Base-by-base conservation (phyloP, 2,329 filamentous ascomycete species). In the Immersiporthe knoxdaviesiana region DNA sequence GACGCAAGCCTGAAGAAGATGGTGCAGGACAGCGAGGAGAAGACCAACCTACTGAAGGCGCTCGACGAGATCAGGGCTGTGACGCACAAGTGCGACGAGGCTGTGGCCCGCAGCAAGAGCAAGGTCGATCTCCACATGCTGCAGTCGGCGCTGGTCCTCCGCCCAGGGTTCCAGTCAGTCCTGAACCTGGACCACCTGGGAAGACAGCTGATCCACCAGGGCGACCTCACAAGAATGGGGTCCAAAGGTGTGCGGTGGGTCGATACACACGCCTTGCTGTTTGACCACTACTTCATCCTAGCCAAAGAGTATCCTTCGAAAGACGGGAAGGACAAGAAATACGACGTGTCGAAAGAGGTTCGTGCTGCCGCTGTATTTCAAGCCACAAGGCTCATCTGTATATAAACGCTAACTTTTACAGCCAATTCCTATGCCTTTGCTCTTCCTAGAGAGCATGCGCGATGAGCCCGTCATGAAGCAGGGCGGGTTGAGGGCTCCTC, bases 221-320 rank as follows among this genome's bases (percentile, higher is more conserved):
- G 96, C 68, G 94, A 98, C 74, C 82, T 99, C 68, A 93, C 97
- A 78, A 87, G 96, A 72, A 91, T 94, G 83, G 94, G 95, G 67
- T 92, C 91, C 58, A 97, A 92, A 78, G 90, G 94, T 68, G 96
- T 98, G 77, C 91, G 91, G 72, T 97, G 95, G 91, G 90, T 98
- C 10, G 96, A 99, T 75, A 97, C 93, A 0, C 94, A 97, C 77
- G 94, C 93, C 2, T 87, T 99, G 60, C 85, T 99, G 0, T 98
- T 99, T 76, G 97, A 99, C 76, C 94, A 99, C 80, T 99, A 97
- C 78, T 86, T 99, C 50, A 94, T 99, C 44, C 82, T 99, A 59
- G 92, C 96, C 52, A 99, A 99, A 82, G 85, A 93, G 10, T 84
- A 90, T 3, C 84, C 86, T 14, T 84, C 89, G 60, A 93, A 94